These are phyloP conservation scores for Penicillium lividum DNA, from an alignment of 495 filamentous ascomycete species.

Conservation along the genomic window DNA sequence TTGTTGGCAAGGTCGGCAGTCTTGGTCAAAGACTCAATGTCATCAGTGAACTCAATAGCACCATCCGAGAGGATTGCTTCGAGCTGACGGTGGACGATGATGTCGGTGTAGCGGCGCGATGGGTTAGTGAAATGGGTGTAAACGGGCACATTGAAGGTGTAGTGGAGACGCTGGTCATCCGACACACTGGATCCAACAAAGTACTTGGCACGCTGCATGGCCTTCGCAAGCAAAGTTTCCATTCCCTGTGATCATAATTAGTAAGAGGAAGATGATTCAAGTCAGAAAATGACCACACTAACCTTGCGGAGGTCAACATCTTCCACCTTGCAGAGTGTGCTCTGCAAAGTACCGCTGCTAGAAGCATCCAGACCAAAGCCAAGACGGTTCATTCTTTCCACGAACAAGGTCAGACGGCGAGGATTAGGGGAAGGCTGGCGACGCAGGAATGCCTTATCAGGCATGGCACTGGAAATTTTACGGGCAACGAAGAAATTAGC, in stretches of 20 bases:
- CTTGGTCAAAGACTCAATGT: constrained; percentile 84
- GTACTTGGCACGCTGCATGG: constrained; percentile 96
- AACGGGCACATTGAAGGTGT: constrained; percentile 85
- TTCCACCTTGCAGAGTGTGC: constrained; percentile 86
- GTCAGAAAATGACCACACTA: constrained; percentile 6
- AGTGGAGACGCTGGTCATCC: constrained; percentile 78
- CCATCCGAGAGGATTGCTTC: constrained; percentile 84
- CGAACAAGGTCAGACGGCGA: constrained; percentile 85
- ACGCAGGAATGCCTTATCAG: constrained; percentile 90
- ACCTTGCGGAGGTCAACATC: constrained; percentile 85
- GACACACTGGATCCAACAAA: constrained; percentile 74
- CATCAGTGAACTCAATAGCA: constrained; percentile 82
- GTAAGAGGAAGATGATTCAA: background rate
- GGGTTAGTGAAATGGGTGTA: constrained; percentile 99
- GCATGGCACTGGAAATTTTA: constrained; percentile 73
- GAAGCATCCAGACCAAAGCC: constrained; percentile 85
- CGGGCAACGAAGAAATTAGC: constrained; percentile 87
- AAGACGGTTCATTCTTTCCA: constrained; percentile 87
- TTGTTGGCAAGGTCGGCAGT: constrained; percentile 95
- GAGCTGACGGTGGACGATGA: constrained; percentile 93
- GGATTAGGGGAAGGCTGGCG: constrained; percentile 82
- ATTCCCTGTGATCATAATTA: constrained; percentile 61
- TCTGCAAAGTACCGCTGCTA: constrained; percentile 88
- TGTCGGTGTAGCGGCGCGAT: constrained; percentile 89
- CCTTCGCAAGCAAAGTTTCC: constrained; percentile 91